Evolutionary conservation across 2,329 filamentous ascomycete genomes (phyloP).

Genomic region (Botrytis hyacinthi): DNA sequence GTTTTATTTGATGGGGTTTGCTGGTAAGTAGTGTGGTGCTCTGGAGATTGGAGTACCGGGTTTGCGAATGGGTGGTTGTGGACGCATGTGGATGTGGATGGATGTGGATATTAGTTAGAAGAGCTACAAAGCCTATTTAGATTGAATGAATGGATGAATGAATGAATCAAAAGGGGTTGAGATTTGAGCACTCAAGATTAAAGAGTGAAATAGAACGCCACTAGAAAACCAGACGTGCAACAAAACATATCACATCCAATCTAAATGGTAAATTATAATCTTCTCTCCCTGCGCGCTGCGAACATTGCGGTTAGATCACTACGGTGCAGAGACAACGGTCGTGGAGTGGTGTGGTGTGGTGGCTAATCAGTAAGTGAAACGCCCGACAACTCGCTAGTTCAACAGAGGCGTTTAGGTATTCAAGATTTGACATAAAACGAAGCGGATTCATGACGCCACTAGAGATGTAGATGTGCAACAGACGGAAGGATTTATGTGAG

Average conservation of each 20-base stretch:
- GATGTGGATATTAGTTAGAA: not conserved
- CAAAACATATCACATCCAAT: not conserved
- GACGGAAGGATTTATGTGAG: not conserved
- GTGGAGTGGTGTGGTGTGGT: not conserved
- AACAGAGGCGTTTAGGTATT: not conserved
- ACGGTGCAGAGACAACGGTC: not conserved
- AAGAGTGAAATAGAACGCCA: not conserved
- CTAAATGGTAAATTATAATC: not conserved
- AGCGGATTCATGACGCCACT: slow-evolving; percentile 1
- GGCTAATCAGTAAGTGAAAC: not conserved
- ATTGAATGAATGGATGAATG: not conserved
- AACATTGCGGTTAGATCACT: not conserved
- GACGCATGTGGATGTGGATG: not conserved
- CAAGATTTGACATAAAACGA: not conserved
- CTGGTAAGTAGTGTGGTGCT: not conserved
- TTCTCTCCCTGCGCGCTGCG: not conserved
- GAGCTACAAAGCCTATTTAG: not conserved
- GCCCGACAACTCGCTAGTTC: not conserved
- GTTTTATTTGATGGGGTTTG: not conserved
- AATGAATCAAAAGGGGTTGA: not conserved
- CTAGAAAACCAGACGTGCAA: not conserved
- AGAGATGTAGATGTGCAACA: slow-evolving; percentile 15
- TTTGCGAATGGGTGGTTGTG: not conserved
- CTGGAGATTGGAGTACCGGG: not conserved
- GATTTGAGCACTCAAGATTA: not conserved